Evolutionary conservation across 2,329 filamentous ascomycete genomes (phyloP).

Genomic region (Neurospora sp.): DNA sequence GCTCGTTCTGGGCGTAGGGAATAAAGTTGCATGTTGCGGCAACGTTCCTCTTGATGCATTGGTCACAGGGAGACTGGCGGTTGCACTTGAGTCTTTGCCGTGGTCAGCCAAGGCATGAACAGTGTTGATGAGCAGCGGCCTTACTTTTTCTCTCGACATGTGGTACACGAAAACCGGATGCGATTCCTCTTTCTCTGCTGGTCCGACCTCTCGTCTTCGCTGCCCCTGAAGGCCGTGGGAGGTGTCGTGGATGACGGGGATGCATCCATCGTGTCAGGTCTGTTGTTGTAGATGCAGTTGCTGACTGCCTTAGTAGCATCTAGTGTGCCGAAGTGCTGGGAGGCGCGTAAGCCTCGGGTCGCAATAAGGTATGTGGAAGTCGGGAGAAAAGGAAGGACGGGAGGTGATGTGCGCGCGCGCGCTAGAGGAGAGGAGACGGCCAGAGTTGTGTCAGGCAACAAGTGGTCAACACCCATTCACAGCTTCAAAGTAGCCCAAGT

Average conservation of each 20-base stretch:
- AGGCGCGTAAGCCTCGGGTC: background rate
- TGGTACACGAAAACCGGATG: constrained; percentile 24
- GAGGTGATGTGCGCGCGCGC: background rate
- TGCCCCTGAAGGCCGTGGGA: background rate
- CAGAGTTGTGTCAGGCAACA: background rate
- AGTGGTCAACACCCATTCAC: background rate
- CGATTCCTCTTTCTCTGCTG: constrained; percentile 22
- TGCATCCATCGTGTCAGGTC: background rate
- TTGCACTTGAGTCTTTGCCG: constrained; percentile 23
- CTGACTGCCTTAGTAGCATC: background rate
- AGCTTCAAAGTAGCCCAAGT: background rate
- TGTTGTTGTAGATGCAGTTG: background rate
- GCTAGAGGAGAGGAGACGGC: background rate
- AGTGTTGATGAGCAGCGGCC: constrained; percentile 1
- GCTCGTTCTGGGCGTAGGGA: constrained; percentile 16
- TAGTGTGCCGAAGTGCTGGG: background rate
- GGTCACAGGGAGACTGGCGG: constrained; percentile 22
- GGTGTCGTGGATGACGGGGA: background rate
- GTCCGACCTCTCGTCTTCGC: background rate
- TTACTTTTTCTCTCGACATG: constrained; percentile 26
- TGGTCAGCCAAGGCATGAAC: constrained; percentile 1
- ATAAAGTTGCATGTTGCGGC: constrained; percentile 18
- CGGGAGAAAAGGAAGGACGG: background rate
- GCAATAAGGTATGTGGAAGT: background rate
- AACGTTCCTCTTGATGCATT: constrained; percentile 23